Percentiles rank a stretch among this genome's conserved stretches.
These are phyloP conservation scores for Pyrenochaeta sp. DNA, from an alignment of 2,329 filamentous ascomycete genomes.

Conservation along the genomic window DNA sequence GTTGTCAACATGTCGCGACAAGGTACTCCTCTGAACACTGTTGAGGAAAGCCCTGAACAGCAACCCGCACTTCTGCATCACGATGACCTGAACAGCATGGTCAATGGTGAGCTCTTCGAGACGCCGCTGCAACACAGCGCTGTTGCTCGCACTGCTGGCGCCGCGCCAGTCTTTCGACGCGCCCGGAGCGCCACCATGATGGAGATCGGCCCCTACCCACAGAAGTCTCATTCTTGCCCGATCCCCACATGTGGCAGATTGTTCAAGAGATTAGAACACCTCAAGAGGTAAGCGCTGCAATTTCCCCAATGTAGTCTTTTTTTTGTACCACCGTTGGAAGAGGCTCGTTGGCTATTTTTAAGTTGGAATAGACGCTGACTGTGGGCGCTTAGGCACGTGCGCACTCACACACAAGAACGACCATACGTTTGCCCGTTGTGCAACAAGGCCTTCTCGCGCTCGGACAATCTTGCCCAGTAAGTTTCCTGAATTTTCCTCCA, in stretches of 20 bases:
- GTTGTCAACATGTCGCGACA: conserved; percentile 84
- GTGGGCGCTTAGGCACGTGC: conserved; percentile 80
- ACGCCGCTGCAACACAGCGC: conserved; percentile 65
- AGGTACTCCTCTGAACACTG: conserved; percentile 84
- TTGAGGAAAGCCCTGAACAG: conserved; percentile 82
- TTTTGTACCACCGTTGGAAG: conserved; percentile 15
- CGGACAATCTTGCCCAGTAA: conserved; percentile 98
- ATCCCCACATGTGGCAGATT: conserved; percentile 96
- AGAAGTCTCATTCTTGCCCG: conserved; percentile 99
- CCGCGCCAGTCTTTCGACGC: conserved; percentile 80
- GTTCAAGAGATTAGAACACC: conserved; percentile 98
- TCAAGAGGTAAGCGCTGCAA: conserved; percentile 84
- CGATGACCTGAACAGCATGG: conserved; percentile 68
- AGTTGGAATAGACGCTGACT: conserved; percentile 59
- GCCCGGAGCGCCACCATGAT: conserved; percentile 95
- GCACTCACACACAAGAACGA: conserved; percentile 98
- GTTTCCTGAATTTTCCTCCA: conserved; percentile 33
- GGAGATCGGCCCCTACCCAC: conserved; percentile 94
- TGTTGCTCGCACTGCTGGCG: conserved; percentile 66
- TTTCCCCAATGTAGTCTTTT: conserved; percentile 33
- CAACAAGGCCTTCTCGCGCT: conserved; percentile 98
- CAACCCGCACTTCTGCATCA: conserved; percentile 68
- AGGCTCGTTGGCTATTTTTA: conserved; percentile 22
- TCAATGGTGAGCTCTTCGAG: conserved; percentile 49
- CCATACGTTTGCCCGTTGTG: conserved; percentile 97